phyloP scores from a whole-genome alignment of 169 alveolate genomes.

The Nephromyces sp. region DNA sequence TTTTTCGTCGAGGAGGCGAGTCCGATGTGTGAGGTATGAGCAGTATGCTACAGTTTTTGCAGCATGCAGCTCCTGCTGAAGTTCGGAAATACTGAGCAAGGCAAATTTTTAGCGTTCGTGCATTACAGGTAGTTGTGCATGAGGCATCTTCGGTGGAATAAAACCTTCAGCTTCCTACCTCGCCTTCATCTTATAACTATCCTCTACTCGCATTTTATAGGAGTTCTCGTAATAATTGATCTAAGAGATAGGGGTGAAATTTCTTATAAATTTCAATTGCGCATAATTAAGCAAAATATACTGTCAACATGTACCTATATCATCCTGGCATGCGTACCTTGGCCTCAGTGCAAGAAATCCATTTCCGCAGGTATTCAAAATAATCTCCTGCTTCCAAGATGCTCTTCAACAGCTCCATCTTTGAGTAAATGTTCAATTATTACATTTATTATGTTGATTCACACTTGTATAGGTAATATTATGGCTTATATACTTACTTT shows the following conservation, averaged over 20 bases:
- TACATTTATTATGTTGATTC: no score
- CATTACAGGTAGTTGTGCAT: background rate
- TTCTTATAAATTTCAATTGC: background rate
- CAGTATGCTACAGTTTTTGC: background rate
- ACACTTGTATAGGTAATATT: no score
- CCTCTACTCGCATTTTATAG: background rate
- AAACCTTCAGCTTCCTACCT: background rate
- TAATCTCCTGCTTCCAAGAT: constrained; percentile 34
- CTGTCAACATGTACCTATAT: background rate
- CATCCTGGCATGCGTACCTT: constrained; percentile 33
- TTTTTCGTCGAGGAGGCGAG: background rate
- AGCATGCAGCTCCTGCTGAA: background rate
- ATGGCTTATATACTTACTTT: no score
- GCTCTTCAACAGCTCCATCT: no score
- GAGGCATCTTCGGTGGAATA: background rate
- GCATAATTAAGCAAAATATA: background rate
- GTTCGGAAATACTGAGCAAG: background rate
- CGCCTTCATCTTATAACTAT: background rate
- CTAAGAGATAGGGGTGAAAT: no score
- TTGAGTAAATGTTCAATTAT: no score
- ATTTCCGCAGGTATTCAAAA: constrained; percentile 25
- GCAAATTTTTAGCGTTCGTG: background rate
- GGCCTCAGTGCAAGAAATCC: constrained; percentile 42
- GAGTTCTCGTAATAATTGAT: background rate
- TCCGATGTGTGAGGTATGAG: background rate